Conservation (phyloP, 768 basidiomycete genomes). For the Cystofilobasidium capitatum region DNA sequence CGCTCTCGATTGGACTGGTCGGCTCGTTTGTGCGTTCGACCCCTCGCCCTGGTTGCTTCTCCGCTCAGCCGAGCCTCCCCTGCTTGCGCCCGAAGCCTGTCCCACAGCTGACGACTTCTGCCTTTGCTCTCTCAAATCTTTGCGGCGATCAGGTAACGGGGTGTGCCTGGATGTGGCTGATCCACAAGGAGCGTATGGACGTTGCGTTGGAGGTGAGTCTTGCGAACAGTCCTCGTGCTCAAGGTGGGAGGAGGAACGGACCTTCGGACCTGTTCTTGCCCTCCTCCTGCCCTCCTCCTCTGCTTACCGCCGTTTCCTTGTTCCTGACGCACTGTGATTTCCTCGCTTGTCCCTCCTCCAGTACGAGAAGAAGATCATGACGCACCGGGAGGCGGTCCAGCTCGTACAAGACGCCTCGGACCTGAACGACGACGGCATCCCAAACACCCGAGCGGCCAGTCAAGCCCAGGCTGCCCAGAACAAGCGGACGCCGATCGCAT, state of each 20-base stretch:
- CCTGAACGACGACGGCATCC: not conserved
- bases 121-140: not conserved
- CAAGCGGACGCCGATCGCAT: too few relatives aligned
- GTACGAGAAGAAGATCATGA: constrained; percentile 8
- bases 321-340: too few relatives aligned
- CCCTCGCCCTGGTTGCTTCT: not conserved
- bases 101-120: too few relatives aligned
- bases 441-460: too few relatives aligned
- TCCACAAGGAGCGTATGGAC: constrained; percentile 9
- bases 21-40: not conserved
- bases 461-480: too few relatives aligned
- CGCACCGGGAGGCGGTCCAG: not conserved
- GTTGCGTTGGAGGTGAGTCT: not conserved
- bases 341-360: not conserved
- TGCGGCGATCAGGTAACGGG: not conserved
- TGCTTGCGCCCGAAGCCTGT: not conserved
- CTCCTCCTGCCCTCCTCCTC: not conserved
- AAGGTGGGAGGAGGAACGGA: too few relatives aligned
- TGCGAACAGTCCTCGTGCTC: not conserved
- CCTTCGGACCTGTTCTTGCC: not conserved
- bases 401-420: not conserved
- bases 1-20: not conserved
- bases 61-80: not conserved
- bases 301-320: not conserved
- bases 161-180: not conserved